Evolutionary conservation across 2,329 filamentous ascomycete genomes (phyloP), one percentile per base, ranked within the genome.

Genomic region (Salinomyces thailandicus): DNA sequence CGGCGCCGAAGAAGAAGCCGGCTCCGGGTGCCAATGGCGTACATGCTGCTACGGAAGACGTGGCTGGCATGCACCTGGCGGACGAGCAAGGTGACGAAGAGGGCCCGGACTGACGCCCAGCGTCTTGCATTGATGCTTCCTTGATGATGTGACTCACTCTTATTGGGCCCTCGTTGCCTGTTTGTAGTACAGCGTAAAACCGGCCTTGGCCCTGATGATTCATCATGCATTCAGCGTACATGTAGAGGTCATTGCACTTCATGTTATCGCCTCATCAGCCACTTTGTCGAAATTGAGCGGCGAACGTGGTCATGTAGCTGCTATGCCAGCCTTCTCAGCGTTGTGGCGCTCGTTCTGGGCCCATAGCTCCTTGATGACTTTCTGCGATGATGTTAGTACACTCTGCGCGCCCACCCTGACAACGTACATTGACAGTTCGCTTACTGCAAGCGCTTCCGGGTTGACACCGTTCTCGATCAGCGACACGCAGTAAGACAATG

Each of bases 401-500:
- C n/a, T n/a, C n/a, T n/a, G n/a, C n/a, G n/a, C n/a, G 8, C n/a
- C 11, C 18, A 14, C n/a, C 31, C 22, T 18, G 15, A 7, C 14
- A n/a, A 19, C 20, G 6, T 16, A 36, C 24, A 18, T 11, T 19
- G 11, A 14, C 4, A 20, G 66, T n/a, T n/a, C n/a, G n/a, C 85
- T 55, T 72, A 96, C 91, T 16, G 89, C 87, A 19, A 98, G 68
- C 1, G 89, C 91, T 59, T 96, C 89, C 0, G 91, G 91, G 56
- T 94, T 94, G 18, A 96, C 85, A 11, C 91, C 91, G 55, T 94
- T 94, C 63, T 98, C 91, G 50, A 98, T 93, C 61, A 98, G 74
- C 36, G 86, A 94, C 42, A 96, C 89, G 62, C 91, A 98, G 45
- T 95, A 84, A 3, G 87, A 94, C 13, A 98, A 70, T 14, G 87